Percentiles rank a stretch among this genome's conserved stretches.
Evolutionary conservation across 805 yeast genomes (phyloP).

Genomic region (Metschnikowia lochheadii): DNA sequence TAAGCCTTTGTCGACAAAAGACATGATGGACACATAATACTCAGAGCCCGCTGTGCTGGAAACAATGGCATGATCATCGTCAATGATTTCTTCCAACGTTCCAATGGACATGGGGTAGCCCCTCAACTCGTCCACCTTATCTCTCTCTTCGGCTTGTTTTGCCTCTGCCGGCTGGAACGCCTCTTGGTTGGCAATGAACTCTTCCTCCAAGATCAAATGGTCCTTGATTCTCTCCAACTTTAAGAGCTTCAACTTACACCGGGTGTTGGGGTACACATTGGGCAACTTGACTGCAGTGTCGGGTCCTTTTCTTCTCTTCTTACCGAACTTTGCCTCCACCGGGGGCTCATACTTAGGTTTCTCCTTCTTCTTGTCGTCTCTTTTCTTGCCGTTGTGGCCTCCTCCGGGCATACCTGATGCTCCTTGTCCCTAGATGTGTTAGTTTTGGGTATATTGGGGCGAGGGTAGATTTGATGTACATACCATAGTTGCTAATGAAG

Average conservation of each 20-base stretch:
- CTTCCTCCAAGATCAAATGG: constrained; percentile 90
- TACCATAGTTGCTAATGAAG: constrained; percentile 11
- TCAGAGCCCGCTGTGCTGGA: constrained; percentile 95
- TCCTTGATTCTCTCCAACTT: constrained; percentile 96
- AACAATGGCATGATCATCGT: constrained; percentile 98
- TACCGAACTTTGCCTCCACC: constrained; percentile 88
- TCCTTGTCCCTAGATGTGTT: constrained; percentile 45
- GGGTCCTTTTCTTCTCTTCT: constrained; percentile 90
- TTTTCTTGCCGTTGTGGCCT: constrained; percentile 42
- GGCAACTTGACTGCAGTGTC: constrained; percentile 84
- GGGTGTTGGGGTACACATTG: constrained; percentile 81
- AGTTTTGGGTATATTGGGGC: constrained; percentile 1
- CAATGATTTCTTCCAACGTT: constrained; percentile 93
- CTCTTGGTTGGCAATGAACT: constrained; percentile 92
- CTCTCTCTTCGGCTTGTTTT: constrained; percentile 92
- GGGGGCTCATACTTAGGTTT: constrained; percentile 99
- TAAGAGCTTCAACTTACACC: constrained; percentile 86
- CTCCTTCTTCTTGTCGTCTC: constrained; percentile 64
- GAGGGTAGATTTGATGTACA: background rate
- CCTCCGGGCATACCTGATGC: constrained; percentile 54
- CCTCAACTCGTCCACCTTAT: constrained; percentile 90
- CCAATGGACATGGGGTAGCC: constrained; percentile 97
- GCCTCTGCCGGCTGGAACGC: constrained; percentile 94
- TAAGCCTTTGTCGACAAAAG: constrained; percentile 94
- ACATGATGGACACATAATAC: constrained; percentile 90